phyloP scores from a whole-genome alignment of 2,329 filamentous ascomycete genomes.

The Lachnellula willkommii region DNA sequence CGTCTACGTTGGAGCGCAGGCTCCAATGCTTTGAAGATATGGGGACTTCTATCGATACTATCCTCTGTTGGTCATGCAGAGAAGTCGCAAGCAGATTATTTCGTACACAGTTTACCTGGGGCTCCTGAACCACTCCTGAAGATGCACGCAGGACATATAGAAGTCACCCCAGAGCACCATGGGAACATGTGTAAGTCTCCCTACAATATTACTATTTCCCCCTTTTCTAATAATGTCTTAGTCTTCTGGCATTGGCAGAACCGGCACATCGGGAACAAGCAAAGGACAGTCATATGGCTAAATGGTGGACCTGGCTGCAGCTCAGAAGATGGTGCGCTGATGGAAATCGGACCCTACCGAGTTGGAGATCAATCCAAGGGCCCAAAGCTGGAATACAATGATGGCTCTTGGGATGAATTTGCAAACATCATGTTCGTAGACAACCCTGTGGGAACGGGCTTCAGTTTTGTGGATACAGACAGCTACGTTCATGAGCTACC shows the following conservation, averaged over 20 bases:
- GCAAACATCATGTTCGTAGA: constrained; percentile 95
- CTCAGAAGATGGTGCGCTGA: constrained; percentile 79
- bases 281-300: constrained; percentile 91
- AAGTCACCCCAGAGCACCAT: constrained; percentile 77
- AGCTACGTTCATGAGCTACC: constrained; percentile 79
- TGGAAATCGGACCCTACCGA: constrained; percentile 93
- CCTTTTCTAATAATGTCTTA: constrained; percentile 51
- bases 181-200: constrained; percentile 51
- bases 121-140: constrained; percentile 75
- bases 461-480: constrained; percentile 90
- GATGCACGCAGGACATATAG: constrained; percentile 98
- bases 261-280: constrained; percentile 84
- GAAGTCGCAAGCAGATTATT: constrained; percentile 78
- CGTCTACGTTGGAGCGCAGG: constrained; percentile 8
- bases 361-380: constrained; percentile 61
- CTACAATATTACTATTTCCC: background rate
- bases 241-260: constrained; percentile 96
- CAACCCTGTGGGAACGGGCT: constrained; percentile 93
- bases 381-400: constrained; percentile 65
- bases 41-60: constrained; percentile 39
- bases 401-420: constrained; percentile 98
- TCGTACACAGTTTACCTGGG: constrained; percentile 78
- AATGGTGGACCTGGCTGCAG: constrained; percentile 97
- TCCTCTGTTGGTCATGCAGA: constrained; percentile 38
- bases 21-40: constrained; percentile 21